Conservation (phyloP, 495 filamentous ascomycete genomes). For the Penicillium coffeae region DNA sequence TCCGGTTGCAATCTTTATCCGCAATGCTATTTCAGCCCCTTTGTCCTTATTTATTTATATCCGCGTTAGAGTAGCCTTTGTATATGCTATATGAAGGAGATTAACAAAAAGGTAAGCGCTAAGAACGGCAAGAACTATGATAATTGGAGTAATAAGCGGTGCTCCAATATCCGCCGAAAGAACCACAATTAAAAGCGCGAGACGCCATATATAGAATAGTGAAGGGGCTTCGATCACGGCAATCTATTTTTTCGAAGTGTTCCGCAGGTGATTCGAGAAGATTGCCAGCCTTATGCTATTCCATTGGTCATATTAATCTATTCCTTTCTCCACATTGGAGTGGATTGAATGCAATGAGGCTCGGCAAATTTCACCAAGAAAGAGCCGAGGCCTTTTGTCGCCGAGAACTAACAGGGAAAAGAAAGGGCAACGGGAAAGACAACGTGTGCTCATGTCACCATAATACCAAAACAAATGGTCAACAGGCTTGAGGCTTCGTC, state of each 20-base stretch:
- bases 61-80: too few relatives aligned
- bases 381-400: not conserved
- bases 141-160: too few relatives aligned
- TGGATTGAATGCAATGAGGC: not conserved
- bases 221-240: too few relatives aligned
- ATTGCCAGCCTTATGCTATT: not conserved
- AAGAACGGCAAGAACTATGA: too few relatives aligned
- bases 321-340: not conserved
- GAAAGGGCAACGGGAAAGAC: not conserved
- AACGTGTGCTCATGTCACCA: not conserved
- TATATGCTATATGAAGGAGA: too few relatives aligned
- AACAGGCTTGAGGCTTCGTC: not conserved
- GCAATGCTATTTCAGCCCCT: too few relatives aligned
- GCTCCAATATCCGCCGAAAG: too few relatives aligned
- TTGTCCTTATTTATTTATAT: too few relatives aligned
- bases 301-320: not conserved
- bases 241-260: not conserved
- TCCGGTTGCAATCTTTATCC: too few relatives aligned
- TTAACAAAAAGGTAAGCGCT: too few relatives aligned
- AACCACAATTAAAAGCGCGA: too few relatives aligned
- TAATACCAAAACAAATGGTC: not conserved
- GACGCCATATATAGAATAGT: too few relatives aligned
- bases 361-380: not conserved
- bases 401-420: not conserved
- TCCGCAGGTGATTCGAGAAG: not conserved